Base-by-base conservation (phyloP, 495 filamentous ascomycete species). In the Penicillium arizonense region DNA sequence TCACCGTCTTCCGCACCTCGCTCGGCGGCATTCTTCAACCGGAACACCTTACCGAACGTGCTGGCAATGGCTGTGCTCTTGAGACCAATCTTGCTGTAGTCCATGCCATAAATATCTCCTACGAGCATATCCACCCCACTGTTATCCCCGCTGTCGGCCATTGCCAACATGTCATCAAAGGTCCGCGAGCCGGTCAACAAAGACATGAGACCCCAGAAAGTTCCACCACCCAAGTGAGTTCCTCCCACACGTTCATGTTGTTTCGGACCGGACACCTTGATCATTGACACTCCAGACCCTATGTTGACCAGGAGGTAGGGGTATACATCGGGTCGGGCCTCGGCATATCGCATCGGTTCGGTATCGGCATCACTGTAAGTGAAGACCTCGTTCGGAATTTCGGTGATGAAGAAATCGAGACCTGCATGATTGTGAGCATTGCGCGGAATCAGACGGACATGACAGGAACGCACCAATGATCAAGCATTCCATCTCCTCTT, bases 401-500 rank as follows among this genome's bases (percentile, higher is more conserved):
- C 91, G 51, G 87, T 96, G 58, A 97, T 96, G 77, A 98, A 97
- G 75, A 97, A 98, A 70, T 98, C 95, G 30, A 98, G 85, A 20
- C 93, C 89, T 90, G 33, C 24, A 43, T 44, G 36, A 57, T 60
- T 38, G 44, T 37, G 4, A 35, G 30, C 23, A 3, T 16, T 37
- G 26, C n/a, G 10, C 2, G 35, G 34, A 33, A 42, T 43, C 9
- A 6, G 39, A 35, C 44, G 21, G 24, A 21, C 47, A 39, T 23
- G 44, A 28, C 21, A 12, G 33, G 39, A 28, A 40, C 44, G 40
- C 69, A 90, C 90, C 92, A 47, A 91, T 94, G 58, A 98, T 98
- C 44, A 98, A 74, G 69, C 94, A 98, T 70, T 96, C 90, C 95
- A 98, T 98, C 70, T 98, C 94, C 62, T 98, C 94, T 67, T 97